phyloP scores from a whole-genome alignment of 805 yeast genomes.

The Ogataea pini region DNA sequence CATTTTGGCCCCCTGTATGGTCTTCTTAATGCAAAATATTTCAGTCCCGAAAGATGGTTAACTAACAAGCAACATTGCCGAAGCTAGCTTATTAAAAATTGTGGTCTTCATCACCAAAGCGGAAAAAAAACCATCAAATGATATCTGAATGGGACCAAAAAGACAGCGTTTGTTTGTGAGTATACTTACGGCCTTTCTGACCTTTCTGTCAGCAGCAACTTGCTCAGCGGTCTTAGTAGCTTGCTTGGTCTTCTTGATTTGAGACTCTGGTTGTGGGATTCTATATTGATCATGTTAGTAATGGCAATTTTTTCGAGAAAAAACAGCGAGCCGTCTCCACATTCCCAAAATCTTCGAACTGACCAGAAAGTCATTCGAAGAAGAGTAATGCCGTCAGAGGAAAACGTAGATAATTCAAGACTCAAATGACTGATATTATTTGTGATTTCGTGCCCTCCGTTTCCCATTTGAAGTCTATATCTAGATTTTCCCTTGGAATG shows the following conservation, averaged over 20 bases:
- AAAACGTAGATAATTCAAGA: conserved; percentile 28
- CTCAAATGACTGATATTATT: conserved; percentile 6
- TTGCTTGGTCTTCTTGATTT: conserved; percentile 79
- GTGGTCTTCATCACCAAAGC: conserved; percentile 49
- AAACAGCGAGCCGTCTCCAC: conserved; percentile 1
- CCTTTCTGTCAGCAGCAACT: conserved; percentile 77
- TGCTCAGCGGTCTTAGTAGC: conserved; percentile 74
- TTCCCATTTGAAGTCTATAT: conserved; percentile 7
- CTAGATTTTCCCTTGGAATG: conserved; percentile 38
- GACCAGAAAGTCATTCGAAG: conserved; percentile 34
- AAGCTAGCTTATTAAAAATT: conserved; percentile 58
- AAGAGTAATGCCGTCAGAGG: conserved; percentile 33
- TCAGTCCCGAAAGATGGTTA: conserved; percentile 92
- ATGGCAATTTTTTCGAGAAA: conserved; percentile 5
- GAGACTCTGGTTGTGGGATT: conserved; percentile 75
- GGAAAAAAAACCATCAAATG: conserved; percentile 3
- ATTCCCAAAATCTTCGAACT: conserved; percentile 29
- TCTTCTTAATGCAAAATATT: conserved; percentile 19
- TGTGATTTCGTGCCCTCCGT: conserved; percentile 6
- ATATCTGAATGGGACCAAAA: conserved; percentile 3
- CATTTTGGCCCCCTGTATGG: conserved; percentile 6
- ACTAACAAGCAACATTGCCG: conserved; percentile 70
- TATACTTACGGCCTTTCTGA: conserved; percentile 77
- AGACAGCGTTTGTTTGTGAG: conserved; percentile 50
- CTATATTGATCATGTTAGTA: conserved; percentile 32